These are phyloP conservation scores for Scalesia atractyloides DNA, from an alignment of 129 eudicot species.

Conservation along the genomic window DNA sequence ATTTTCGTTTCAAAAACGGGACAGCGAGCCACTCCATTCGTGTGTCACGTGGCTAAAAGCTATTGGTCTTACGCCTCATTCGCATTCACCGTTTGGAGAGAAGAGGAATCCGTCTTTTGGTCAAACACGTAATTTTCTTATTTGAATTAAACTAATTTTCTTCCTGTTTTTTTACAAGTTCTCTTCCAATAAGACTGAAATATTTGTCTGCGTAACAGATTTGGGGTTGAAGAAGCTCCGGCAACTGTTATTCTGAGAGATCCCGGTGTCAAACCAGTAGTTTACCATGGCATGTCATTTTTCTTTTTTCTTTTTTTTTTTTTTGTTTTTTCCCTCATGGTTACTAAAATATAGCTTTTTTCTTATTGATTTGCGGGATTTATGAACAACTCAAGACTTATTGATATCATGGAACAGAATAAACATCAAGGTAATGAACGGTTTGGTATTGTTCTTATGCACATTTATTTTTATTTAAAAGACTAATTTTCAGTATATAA, in stretches of 20 bases:
- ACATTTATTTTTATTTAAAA: not conserved
- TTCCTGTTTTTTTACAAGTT: not conserved
- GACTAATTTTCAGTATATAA: not conserved
- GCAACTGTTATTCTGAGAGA: conserved; percentile 86
- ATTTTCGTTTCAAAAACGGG: conserved; percentile 88
- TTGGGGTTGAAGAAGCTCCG: conserved; percentile 95
- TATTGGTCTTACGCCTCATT: conserved; percentile 79
- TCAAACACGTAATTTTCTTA: conserved; percentile 61
- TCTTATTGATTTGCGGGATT: conserved; percentile 51
- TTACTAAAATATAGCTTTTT: not conserved
- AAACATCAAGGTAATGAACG: conserved; percentile 67
- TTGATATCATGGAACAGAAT: conserved; percentile 81
- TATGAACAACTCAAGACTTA: conserved; percentile 62
- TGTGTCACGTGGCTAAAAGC: conserved; percentile 70
- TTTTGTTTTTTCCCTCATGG: not conserved
- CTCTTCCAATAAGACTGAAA: conserved; percentile 7
- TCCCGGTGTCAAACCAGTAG: conserved; percentile 86
- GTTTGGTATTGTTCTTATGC: conserved; percentile 10
- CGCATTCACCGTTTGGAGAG: conserved; percentile 76
- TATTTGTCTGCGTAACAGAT: conserved; percentile 44
- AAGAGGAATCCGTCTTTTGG: conserved; percentile 85
- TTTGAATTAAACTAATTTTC: not conserved
- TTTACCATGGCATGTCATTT: conserved; percentile 67
- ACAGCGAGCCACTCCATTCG: conserved; percentile 88
- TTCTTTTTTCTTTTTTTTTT: not conserved